A percentile compares a stretch with the other conserved stretches of the same genome.
phyloP scores from a whole-genome alignment of 306 rosid species.

The Cucumis melo region DNA sequence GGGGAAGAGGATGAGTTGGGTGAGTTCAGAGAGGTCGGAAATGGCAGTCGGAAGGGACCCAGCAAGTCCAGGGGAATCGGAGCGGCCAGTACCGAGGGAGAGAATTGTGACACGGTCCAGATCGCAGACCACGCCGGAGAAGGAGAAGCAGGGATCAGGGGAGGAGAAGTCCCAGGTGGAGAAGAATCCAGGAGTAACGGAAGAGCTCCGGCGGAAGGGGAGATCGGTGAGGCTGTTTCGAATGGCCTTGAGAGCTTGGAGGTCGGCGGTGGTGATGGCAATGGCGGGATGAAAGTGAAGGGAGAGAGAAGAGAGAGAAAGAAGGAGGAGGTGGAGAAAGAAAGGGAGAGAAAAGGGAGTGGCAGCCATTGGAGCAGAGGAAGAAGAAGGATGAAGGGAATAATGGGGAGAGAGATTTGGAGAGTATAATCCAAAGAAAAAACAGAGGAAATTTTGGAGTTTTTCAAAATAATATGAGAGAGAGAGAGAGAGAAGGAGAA shows the following conservation, averaged over 20 bases:
- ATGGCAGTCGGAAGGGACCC: constrained; percentile 39
- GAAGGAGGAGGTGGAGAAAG: background rate
- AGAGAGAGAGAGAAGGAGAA: background rate
- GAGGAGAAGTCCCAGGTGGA: constrained; percentile 67
- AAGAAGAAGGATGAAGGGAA: background rate
- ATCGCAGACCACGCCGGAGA: constrained; percentile 51
- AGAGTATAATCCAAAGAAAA: background rate
- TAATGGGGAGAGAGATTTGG: background rate
- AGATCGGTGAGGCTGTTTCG: constrained; percentile 41
- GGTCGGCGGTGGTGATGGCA: constrained; percentile 23
- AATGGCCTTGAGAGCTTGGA: constrained; percentile 41
- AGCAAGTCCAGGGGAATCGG: constrained; percentile 33
- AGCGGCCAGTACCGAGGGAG: constrained; percentile 40
- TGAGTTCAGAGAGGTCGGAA: constrained; percentile 39
- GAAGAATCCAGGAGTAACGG: constrained; percentile 27
- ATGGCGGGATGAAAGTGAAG: constrained; percentile 10
- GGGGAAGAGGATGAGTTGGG: constrained; percentile 63
- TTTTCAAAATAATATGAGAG: background rate
- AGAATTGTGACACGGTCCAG: constrained; percentile 38
- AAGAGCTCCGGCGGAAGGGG: constrained; percentile 14
- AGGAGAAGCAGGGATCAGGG: constrained; percentile 57
- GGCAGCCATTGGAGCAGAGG: background rate
- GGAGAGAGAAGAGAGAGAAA: constrained; percentile 10
- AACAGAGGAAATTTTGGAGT: background rate
- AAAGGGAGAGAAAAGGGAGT: background rate